A percentile compares a stretch with the other conserved stretches of the same genome.
phyloP scores from a whole-genome alignment of 768 basidiomycete genomes.

The Hydnum rufescens region DNA sequence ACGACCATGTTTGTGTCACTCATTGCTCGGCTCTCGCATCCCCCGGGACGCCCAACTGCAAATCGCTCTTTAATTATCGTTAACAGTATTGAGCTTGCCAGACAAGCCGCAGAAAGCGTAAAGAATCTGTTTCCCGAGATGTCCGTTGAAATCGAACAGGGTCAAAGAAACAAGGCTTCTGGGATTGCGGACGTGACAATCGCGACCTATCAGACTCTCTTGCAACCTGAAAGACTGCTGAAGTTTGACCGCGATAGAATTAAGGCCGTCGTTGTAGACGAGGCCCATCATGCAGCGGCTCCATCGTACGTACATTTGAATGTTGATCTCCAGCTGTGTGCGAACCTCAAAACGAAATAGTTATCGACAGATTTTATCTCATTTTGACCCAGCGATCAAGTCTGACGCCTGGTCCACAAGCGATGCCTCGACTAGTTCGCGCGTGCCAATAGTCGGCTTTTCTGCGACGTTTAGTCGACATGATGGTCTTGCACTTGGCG shows the following conservation, averaged over 20 bases:
- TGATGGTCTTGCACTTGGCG: constrained; percentile 73
- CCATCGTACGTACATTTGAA: constrained; percentile 39
- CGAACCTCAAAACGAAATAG: no score
- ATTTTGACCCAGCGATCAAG: constrained; percentile 37
- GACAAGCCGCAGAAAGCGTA: constrained; percentile 65
- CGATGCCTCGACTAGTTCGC: constrained; percentile 6
- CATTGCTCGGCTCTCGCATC: constrained; percentile 39
- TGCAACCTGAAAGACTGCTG: constrained; percentile 36
- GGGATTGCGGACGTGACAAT: constrained; percentile 77
- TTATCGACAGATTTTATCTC: constrained; percentile 66
- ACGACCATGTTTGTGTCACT: constrained; percentile 83
- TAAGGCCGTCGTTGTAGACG: constrained; percentile 72
- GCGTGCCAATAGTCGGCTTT: constrained; percentile 76
- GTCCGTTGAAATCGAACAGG: constrained; percentile 87
- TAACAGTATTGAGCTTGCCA: constrained; percentile 74
- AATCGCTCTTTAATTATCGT: constrained; percentile 62
- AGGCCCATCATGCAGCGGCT: constrained; percentile 90
- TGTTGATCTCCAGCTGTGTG: background rate
- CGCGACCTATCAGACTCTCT: constrained; percentile 75
- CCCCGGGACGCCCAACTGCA: constrained; percentile 25
- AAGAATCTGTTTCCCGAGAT: constrained; percentile 43
- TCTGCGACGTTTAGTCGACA: constrained; percentile 89
- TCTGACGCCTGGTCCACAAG: constrained; percentile 14
- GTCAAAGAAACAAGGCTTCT: constrained; percentile 45
- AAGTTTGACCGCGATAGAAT: constrained; percentile 53